Evolutionary conservation across 73 alveolate genomes (phyloP).

Genomic region (Paraurostyla sp.): DNA sequence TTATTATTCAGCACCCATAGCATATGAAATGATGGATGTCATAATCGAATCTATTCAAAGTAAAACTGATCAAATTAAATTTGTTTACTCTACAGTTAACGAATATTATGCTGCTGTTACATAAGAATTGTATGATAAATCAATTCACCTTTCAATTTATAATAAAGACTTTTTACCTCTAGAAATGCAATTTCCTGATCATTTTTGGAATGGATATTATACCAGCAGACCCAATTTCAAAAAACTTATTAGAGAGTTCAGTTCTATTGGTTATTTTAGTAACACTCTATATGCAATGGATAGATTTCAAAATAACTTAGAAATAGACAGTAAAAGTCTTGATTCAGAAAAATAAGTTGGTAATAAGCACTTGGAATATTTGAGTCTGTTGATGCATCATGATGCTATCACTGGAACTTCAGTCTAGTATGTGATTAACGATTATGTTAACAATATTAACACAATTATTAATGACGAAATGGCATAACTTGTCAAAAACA

Average conservation of each 20-base stretch:
- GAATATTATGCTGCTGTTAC: not conserved
- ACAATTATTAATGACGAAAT: not conserved
- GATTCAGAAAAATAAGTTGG: slow-evolving; percentile 7
- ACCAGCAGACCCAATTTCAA: not conserved
- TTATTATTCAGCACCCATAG: slow-evolving; percentile 31
- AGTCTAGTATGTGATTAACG: slow-evolving; percentile 72
- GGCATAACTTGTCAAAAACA: no score
- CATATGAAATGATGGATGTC: slow-evolving; percentile 53
- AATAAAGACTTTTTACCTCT: not conserved
- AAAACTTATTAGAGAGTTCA: not conserved
- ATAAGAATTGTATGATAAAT: not conserved
- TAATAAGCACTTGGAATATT: not conserved
- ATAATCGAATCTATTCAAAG: not conserved
- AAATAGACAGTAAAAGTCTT: no score
- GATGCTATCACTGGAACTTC: slow-evolving; percentile 90
- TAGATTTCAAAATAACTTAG: no score
- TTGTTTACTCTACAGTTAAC: not conserved
- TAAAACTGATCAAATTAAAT: not conserved
- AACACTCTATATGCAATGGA: not conserved
- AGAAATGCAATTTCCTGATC: not conserved
- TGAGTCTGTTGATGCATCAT: slow-evolving; percentile 77
- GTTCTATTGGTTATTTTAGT: not conserved
- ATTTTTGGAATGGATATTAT: not conserved
- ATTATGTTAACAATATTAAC: slow-evolving; percentile 17
- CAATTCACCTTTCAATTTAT: not conserved